Conservation (phyloP, 73 alveolate species). For the Paramecium bursaria region DNA sequence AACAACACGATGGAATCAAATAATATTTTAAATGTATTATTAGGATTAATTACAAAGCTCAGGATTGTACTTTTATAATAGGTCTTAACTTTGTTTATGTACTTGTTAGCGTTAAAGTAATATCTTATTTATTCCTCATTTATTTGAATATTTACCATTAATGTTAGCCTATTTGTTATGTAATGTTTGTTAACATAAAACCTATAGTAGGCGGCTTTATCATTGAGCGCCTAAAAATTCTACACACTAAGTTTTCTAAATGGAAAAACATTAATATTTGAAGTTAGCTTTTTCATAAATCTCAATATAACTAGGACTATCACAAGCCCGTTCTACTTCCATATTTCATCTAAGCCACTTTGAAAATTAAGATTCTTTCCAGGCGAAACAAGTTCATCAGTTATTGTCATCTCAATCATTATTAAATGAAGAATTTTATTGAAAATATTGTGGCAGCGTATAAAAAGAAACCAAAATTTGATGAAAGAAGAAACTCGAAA, state of each 20-base stretch:
- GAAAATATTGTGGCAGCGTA: slow-evolving; percentile 11
- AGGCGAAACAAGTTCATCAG: background rate
- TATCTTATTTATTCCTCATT: background rate
- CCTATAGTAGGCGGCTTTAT: background rate
- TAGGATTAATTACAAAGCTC: background rate
- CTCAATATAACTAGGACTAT: background rate
- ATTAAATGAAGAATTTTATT: slow-evolving; percentile 19
- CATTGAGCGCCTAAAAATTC: background rate
- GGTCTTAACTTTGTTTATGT: background rate
- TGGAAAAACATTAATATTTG: background rate
- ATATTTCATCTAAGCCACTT: background rate
- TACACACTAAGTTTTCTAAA: background rate
- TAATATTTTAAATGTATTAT: background rate
- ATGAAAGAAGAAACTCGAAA: slow-evolving; percentile 4
- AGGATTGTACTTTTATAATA: background rate
- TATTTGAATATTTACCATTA: background rate
- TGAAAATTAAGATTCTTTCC: background rate
- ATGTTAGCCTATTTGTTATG: background rate
- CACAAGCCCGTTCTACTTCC: background rate
- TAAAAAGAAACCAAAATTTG: slow-evolving; percentile 5
- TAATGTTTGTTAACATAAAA: background rate
- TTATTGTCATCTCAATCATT: background rate
- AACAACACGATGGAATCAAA: slow-evolving; percentile 8
- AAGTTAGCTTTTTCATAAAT: background rate
- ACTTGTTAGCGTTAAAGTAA: slow-evolving; percentile 2